Conservation (phyloP, 371 early-diverging fungal species). For the Blakeslea trispora region DNA sequence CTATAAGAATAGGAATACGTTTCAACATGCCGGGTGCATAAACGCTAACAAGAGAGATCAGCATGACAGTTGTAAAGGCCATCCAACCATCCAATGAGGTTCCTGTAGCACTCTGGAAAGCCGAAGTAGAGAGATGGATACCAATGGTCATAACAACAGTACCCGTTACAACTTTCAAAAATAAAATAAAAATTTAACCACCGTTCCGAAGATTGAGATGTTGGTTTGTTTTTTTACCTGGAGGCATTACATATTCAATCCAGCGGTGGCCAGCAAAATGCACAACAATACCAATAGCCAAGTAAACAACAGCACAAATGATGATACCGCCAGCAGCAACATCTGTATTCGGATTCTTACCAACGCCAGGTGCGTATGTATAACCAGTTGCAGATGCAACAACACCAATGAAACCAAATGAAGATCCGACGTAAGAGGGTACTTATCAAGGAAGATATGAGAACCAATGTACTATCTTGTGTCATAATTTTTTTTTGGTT, state of each 20-base stretch:
- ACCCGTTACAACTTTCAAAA: constrained; percentile 52
- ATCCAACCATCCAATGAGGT: constrained; percentile 59
- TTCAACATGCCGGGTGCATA: constrained; percentile 49
- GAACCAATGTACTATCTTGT: too few species aligned
- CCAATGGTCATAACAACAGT: constrained; percentile 62
- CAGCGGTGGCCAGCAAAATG: constrained; percentile 50
- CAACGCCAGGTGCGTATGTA: constrained; percentile 29
- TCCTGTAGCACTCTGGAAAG: constrained; percentile 46
- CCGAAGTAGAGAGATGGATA: constrained; percentile 51
- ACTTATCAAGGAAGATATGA: constrained; percentile 29
- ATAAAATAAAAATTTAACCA: constrained; percentile 1
- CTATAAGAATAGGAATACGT: constrained; percentile 55
- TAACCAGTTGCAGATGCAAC: constrained; percentile 55
- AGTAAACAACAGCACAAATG: constrained; percentile 51
- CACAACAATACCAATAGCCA: constrained; percentile 45
- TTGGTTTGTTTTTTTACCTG: constrained; percentile 36
- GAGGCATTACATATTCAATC: constrained; percentile 61
- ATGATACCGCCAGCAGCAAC: constrained; percentile 60
- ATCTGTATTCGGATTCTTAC: constrained; percentile 34
- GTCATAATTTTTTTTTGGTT: neutral
- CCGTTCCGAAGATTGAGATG: too few species aligned
- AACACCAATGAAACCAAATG: constrained; percentile 57
- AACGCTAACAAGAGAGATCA: constrained; percentile 48
- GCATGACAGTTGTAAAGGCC: constrained; percentile 52
- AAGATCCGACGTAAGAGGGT: constrained; percentile 62